Percentiles rank a stretch among this genome's conserved stretches.
These are phyloP conservation scores for Citrus reticulata DNA, from an alignment of 345 rosid genomes.

Conservation along the genomic window DNA sequence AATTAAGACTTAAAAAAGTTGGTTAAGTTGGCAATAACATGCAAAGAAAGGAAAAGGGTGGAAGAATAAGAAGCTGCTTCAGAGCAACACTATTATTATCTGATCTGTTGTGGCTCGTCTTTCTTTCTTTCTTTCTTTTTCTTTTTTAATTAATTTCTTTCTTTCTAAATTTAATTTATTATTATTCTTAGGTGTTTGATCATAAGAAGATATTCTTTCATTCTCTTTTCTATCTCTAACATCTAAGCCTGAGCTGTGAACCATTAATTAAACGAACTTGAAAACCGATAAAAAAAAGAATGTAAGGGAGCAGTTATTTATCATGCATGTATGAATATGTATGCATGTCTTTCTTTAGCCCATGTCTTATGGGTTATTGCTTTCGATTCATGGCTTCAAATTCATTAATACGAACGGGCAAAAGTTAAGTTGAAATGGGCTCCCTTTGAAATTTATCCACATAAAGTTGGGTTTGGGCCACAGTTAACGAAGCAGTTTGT, in stretches of 20 bases:
- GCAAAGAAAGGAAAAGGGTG: constrained; percentile 3
- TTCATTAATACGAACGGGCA: neutral
- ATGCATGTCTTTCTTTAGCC: neutral
- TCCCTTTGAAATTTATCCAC: too few species aligned
- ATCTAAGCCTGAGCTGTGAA: constrained; percentile 25
- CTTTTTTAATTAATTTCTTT: constrained; percentile 7
- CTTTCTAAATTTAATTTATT: constrained; percentile 5
- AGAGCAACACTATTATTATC: constrained; percentile 50
- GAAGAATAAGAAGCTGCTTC: constrained; percentile 34
- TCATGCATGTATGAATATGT: neutral
- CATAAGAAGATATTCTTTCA: constrained; percentile 40
- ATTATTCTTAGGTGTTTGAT: constrained; percentile 29
- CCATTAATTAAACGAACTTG: neutral
- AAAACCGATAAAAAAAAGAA: neutral
- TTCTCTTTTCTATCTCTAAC: constrained; percentile 34
- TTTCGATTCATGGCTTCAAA: neutral
- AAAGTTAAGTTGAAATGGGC: too few species aligned
- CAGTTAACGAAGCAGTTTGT: too few species aligned
- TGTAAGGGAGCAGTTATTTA: neutral
- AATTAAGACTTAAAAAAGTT: constrained; percentile 26
- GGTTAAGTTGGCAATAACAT: constrained; percentile 30
- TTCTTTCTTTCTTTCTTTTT: neutral
- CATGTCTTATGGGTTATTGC: neutral
- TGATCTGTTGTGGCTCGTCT: constrained; percentile 41
- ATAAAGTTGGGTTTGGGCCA: too few species aligned